phyloP scores from a whole-genome alignment of 2,329 filamentous ascomycete genomes.

The Claviceps quebecensis region DNA sequence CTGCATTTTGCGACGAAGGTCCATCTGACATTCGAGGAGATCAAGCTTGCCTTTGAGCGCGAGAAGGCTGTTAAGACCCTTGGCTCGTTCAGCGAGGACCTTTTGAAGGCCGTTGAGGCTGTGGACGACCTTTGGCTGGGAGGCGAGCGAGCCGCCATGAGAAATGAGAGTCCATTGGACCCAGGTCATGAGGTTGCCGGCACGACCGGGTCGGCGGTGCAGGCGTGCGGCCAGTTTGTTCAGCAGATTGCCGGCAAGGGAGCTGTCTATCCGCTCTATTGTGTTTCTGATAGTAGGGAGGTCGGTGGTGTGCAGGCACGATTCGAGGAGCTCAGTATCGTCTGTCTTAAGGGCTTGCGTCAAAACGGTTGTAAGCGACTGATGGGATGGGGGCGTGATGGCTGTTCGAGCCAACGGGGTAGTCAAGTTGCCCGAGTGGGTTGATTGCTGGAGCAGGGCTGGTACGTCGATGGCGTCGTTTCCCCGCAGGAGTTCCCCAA shows the following conservation, averaged over 20 bases:
- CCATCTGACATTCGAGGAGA: conserved; percentile 82
- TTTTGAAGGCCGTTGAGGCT: conserved; percentile 67
- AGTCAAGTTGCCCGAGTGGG: conserved; percentile 15
- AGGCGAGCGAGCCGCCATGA: conserved; percentile 81
- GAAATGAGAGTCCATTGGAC: conserved; percentile 88
- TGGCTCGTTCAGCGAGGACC: conserved; percentile 75
- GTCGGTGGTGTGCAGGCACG: conserved; percentile 73
- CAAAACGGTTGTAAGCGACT: conserved; percentile 83
- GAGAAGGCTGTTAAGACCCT: conserved; percentile 67
- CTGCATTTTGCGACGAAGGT: conserved; percentile 59
- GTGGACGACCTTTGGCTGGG: conserved; percentile 69
- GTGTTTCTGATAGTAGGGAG: conserved; percentile 68
- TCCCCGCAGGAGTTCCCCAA: conserved; percentile 72
- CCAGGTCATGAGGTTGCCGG: conserved; percentile 85
- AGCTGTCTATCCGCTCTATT: conserved; percentile 78
- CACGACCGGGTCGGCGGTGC: conserved; percentile 74
- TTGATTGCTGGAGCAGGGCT: conserved; percentile 36
- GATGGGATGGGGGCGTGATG: conserved; percentile 51
- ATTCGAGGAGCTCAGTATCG: conserved; percentile 78
- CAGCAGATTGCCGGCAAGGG: conserved; percentile 64
- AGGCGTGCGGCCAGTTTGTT: conserved; percentile 76
- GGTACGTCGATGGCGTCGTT: conserved; percentile 65
- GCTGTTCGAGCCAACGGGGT: conserved; percentile 30
- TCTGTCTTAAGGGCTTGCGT: conserved; percentile 87
- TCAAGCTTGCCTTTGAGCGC: conserved; percentile 91